Conservation (phyloP, 495 filamentous ascomycete genomes). For the Penicillium tannophilum region DNA sequence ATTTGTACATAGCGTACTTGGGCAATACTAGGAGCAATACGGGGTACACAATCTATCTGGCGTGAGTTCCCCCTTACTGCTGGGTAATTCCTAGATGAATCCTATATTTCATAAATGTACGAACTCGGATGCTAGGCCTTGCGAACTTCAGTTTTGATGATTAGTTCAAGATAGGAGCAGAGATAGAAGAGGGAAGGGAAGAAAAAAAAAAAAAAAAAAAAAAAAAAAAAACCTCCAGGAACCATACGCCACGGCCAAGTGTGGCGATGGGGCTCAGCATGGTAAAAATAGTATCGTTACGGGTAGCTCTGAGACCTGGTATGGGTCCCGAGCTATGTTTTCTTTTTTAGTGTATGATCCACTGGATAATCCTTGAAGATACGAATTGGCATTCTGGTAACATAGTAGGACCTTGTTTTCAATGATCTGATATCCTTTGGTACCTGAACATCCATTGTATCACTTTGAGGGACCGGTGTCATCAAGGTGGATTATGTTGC, state of each 20-base stretch:
- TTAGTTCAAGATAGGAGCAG: background rate
- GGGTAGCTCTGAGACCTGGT: background rate
- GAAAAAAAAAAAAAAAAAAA: too few species aligned
- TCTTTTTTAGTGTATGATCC: background rate
- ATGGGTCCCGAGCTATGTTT: background rate
- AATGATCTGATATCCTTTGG: background rate
- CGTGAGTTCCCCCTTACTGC: background rate
- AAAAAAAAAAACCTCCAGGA: background rate
- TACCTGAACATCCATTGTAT: background rate
- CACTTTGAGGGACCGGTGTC: background rate
- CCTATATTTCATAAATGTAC: too few species aligned
- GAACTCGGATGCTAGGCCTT: too few species aligned
- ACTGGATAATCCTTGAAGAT: background rate
- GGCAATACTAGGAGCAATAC: background rate
- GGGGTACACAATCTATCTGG: background rate
- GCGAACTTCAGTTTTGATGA: too few species aligned
- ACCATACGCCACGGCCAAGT: background rate
- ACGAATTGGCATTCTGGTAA: background rate
- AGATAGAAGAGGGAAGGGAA: too few species aligned
- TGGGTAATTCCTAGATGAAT: background rate
- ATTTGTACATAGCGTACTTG: background rate
- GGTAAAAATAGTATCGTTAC: constrained; percentile 1
- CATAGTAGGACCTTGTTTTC: background rate
- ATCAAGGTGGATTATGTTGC: constrained; percentile 1
- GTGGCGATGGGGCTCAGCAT: constrained; percentile 2